Evolutionary conservation across 352 stramenopile species (phyloP), one percentile per base, ranked within the genome.

Genomic region (Phytophthora tubulina): DNA sequence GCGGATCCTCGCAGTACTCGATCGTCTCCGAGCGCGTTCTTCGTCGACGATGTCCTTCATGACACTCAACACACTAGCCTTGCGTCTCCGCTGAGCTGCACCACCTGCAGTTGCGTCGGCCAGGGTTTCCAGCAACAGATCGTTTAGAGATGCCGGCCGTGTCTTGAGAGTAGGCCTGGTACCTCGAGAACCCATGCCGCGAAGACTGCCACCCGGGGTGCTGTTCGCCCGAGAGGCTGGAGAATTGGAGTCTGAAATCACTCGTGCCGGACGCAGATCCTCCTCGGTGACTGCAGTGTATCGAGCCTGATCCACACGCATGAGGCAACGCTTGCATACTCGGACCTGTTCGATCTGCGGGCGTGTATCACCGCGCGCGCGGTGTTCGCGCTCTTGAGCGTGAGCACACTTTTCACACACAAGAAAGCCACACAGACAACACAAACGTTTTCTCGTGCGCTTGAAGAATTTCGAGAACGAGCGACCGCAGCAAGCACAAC

Each of bases 401-500:
- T 75, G 61, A 0, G 78, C 82, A 50, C 80, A 89, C 49, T 79
- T 81, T 21, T 86, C 72, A 44, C 81, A 89, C 3, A 87, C 79
- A 39, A 86, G 70, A 53, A 82, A 87, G n/a, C 77, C 79, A 31
- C 81, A 89, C 17, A 84, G 36, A 67, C 73, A 76, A 51, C 81
- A 89, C 27, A 85, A 55, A 0, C 70, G 59, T 70, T 74, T 84
- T 32, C 60, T 68, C 32, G 64, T 60, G 35, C 69, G 73, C 17
- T 72, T 72, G 50, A 80, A 72, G 15, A 72, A 67, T 27, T 55
- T 76, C 3, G 70, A 76, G 39, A 87, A 84, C 3, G 77, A 81
- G 9, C 75, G 66, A 48, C 65, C 73, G 41, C 81, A 89, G 36
- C 79, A 86, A 38, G 80, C 72, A 56, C 81, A 89, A 44, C 59